Evolutionary conservation across 2,329 filamentous ascomycete genomes (phyloP).

Genomic region (Calonectria honghensis): DNA sequence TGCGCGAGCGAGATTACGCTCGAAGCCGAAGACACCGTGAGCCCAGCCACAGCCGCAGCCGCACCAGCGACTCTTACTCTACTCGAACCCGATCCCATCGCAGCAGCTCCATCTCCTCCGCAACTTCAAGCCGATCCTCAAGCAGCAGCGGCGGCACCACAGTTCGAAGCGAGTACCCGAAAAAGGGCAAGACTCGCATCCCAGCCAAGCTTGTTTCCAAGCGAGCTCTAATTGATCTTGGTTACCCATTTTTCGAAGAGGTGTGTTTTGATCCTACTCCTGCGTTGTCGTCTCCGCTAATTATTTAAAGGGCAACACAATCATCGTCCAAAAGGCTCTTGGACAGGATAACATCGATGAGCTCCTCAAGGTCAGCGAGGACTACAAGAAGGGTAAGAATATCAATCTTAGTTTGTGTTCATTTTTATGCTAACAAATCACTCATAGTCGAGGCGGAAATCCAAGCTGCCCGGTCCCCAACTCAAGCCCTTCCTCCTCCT

Average conservation of each 20-base stretch:
- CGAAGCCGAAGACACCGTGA: slow-evolving; percentile 67
- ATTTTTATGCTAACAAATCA: slow-evolving; percentile 22
- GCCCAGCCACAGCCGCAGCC: slow-evolving; percentile 55
- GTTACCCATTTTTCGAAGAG: slow-evolving; percentile 92
- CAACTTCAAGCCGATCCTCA: slow-evolving; percentile 65
- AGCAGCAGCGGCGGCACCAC: slow-evolving; percentile 71
- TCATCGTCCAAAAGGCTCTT: slow-evolving; percentile 88
- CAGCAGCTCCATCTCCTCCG: slow-evolving; percentile 66
- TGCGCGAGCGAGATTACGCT: slow-evolving; percentile 78
- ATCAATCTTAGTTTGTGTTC: not conserved
- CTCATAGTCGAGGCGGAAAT: slow-evolving; percentile 45
- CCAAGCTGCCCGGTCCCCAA: slow-evolving; percentile 39
- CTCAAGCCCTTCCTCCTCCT: slow-evolving; percentile 59
- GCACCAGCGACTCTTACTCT: slow-evolving; percentile 64
- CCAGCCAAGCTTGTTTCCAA: slow-evolving; percentile 87
- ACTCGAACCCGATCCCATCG: slow-evolving; percentile 63
- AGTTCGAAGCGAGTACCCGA: slow-evolving; percentile 79
- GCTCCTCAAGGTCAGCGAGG: slow-evolving; percentile 87
- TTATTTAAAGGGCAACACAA: slow-evolving; percentile 79
- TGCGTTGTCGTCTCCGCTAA: slow-evolving; percentile 36
- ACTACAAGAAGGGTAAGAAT: slow-evolving; percentile 77
- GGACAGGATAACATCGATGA: slow-evolving; percentile 95
- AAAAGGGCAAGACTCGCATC: slow-evolving; percentile 93
- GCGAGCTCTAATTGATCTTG: slow-evolving; percentile 86
- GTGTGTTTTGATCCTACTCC: slow-evolving; percentile 66